Conservation (phyloP, 1,284 basidiomycete genomes). For the Apiotrichum akiyoshidainum region DNA sequence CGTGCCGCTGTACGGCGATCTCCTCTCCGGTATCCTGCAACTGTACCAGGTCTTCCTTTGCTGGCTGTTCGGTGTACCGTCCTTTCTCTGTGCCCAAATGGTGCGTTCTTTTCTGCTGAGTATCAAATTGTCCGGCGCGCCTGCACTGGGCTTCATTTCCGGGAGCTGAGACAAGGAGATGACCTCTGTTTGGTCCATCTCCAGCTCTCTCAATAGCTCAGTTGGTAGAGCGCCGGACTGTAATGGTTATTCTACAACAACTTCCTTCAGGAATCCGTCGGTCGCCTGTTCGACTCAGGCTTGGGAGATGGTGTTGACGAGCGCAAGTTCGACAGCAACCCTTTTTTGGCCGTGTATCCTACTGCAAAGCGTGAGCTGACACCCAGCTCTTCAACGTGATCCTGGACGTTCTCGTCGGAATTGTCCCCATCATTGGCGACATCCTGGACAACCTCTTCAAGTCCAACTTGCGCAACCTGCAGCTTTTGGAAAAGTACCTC, state of each 20-base stretch:
- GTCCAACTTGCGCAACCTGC: conserved; percentile 49
- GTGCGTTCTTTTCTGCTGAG: conserved; percentile 18
- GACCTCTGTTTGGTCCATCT: too few relatives aligned
- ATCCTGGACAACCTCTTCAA: conserved; percentile 52
- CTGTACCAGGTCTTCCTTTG: conserved; percentile 50
- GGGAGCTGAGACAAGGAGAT: too few relatives aligned
- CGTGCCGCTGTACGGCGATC: conserved; percentile 50
- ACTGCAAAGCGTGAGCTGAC: not conserved
- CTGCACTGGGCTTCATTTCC: too few relatives aligned
- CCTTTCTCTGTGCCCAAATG: conserved; percentile 40
- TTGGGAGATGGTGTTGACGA: not conserved
- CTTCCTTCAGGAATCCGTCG: not conserved
- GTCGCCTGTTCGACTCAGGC: conserved; percentile 6
- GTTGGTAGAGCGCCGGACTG: too few relatives aligned
- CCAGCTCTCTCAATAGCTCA: too few relatives aligned
- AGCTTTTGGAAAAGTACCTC: conserved; percentile 44
- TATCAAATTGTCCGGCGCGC: too few relatives aligned
- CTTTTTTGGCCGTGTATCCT: too few relatives aligned
- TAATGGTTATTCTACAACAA: not conserved
- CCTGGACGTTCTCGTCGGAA: conserved; percentile 44
- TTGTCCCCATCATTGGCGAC: conserved; percentile 49
- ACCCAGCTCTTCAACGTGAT: conserved; percentile 42
- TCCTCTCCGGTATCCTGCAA: conserved; percentile 44
- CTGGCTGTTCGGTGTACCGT: conserved; percentile 45
- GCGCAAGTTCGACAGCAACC: not conserved